Conservation (phyloP, 352 stramenopile species). For the Globisporangium nagaii region DNA sequence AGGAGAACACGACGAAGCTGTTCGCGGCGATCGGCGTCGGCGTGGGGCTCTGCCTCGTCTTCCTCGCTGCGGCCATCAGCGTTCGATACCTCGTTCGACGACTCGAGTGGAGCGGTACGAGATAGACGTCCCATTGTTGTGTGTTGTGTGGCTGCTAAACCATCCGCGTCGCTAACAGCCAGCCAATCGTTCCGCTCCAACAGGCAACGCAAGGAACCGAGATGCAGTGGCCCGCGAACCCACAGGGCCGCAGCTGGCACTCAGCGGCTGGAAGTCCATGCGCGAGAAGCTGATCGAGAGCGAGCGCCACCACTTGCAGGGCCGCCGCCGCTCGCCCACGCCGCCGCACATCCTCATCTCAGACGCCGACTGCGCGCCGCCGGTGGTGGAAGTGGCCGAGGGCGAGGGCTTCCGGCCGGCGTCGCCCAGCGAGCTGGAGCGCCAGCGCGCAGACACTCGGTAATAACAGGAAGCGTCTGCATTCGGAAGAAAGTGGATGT, state of each 20-base stretch:
- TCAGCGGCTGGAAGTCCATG: slow-evolving; percentile 48
- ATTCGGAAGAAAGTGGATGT: too few relatives aligned
- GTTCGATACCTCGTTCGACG: slow-evolving; percentile 8
- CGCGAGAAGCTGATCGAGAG: slow-evolving; percentile 51
- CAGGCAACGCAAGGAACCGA: background rate
- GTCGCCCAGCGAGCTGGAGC: slow-evolving; percentile 14
- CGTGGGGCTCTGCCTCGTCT: slow-evolving; percentile 6
- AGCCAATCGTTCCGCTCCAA: too few relatives aligned
- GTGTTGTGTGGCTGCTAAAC: too few relatives aligned
- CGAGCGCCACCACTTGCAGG: slow-evolving; percentile 22
- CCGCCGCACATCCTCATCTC: slow-evolving; percentile 6
- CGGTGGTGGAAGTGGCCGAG: slow-evolving; percentile 18
- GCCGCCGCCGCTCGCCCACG: slow-evolving; percentile 6
- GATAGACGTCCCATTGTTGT: too few relatives aligned
- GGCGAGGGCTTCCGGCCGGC: slow-evolving; percentile 18
- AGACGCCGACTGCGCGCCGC: slow-evolving; percentile 1
- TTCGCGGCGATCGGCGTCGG: background rate
- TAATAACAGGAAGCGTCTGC: too few relatives aligned
- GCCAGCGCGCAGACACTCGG: background rate
- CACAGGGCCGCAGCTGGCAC: slow-evolving; percentile 29
- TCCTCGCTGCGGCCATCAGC: slow-evolving; percentile 5
- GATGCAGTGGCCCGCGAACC: slow-evolving; percentile 3
- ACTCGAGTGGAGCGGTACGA: slow-evolving; percentile 6
- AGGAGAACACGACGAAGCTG: background rate
- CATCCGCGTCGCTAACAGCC: too few relatives aligned